Conservation (phyloP, 148 eudicot species). For the Euryodendron excelsum region DNA sequence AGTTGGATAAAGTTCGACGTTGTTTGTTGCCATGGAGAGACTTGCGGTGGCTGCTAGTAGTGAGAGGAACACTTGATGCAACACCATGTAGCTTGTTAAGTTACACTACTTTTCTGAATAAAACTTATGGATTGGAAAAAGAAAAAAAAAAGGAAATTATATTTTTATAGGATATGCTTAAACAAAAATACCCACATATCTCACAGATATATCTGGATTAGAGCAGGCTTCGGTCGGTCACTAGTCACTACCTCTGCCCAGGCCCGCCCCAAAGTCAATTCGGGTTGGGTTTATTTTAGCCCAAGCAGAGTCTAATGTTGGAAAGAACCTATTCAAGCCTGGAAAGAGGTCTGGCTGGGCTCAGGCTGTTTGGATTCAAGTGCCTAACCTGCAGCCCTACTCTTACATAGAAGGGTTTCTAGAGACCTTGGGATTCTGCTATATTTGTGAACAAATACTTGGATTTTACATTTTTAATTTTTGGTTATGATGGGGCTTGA, state of each 20-base stretch:
- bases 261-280: neutral
- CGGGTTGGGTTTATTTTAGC: neutral
- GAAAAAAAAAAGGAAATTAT: neutral
- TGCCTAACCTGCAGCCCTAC: neutral
- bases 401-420: neutral
- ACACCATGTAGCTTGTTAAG: neutral
- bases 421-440: neutral
- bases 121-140: neutral
- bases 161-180: neutral
- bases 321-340: too few relatives aligned
- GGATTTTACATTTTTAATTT: neutral
- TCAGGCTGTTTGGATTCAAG: neutral
- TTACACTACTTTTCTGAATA: neutral
- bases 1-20: neutral
- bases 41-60: neutral
- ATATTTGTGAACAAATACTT: neutral
- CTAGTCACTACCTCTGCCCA: neutral
- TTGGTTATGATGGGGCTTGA: neutral
- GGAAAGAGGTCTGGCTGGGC: too few relatives aligned
- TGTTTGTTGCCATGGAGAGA: neutral
- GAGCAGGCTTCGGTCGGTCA: neutral
- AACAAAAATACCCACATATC: neutral
- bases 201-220: neutral
- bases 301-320: neutral
- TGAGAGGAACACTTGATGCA: slow-evolving; percentile 7